Base-by-base conservation (phyloP, 2,329 filamentous ascomycete genomes). In the Cladophialophora yegresii region DNA sequence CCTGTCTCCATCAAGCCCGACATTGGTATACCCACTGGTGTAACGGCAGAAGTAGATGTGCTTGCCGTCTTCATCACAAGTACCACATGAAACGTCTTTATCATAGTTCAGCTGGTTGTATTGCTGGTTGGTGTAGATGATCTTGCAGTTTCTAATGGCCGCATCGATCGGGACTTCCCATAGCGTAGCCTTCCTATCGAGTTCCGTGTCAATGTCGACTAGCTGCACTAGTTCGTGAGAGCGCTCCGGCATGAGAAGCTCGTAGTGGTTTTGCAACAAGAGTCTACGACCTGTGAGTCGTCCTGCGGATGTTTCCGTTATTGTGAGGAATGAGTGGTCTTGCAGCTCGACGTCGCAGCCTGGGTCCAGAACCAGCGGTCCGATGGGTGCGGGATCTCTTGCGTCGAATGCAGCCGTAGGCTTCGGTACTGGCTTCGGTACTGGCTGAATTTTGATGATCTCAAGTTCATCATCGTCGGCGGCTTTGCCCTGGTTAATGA, bases 41-140 rank as follows among this genome's bases (percentile, higher is more conserved):
- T 40, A 63, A 23, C 64, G 50, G 45, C 64, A 66, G 43, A 66
- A 66, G 53, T 60, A 66, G 3, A 60, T 20, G n/a, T 49, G 36
- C 22, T 33, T n/a, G 28, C 45, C 40, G 4, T 28, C 5, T 0
- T 54, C 23, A 0, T 23, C 28, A 20, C 16, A n/a, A n/a, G 13
- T 22, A 12, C 23, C 2, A 4, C 73, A 59, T 7, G 75, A 76
- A 0, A 75, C 72, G 54, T 77, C 76, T 0, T 72, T 56, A 20
- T 40, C 69, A 53, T 12, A 71, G 30, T 63, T 61, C 50, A 69
- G 55, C 2, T 62, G 62, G 0, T 83, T 82, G 50, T 80, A 86
- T 0, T 73, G 69, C 0, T 79, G 73, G 63, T 90, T 91, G 0
- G 87, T 90, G 1, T 82, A 74, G 0, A 79, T 71, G 0, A 90